Conservation (phyloP, 768 basidiomycete species). For the Cyathus striatus region DNA sequence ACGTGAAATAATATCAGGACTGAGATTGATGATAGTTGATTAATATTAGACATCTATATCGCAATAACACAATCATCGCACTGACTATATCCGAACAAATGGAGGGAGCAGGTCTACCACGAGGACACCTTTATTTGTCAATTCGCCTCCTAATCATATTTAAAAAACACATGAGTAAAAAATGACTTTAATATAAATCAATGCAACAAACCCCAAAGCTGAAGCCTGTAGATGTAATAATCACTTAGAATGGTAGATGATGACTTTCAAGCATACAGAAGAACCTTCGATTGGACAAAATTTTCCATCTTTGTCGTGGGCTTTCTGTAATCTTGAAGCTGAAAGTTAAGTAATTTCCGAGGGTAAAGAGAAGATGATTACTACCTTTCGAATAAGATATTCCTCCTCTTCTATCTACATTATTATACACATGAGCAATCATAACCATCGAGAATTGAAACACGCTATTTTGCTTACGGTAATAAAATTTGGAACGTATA, state of each 20-base stretch:
- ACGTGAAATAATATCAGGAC: conserved; percentile 73
- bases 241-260: background rate
- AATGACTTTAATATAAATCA: too few relatives aligned
- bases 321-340: conserved; percentile 62
- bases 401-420: conserved; percentile 61
- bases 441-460: background rate
- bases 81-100: conserved; percentile 68
- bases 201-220: conserved; percentile 58
- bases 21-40: conserved; percentile 19
- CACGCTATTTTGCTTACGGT: conserved; percentile 29
- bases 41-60: conserved; percentile 2
- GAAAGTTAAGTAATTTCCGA: conserved; percentile 3
- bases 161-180: too few relatives aligned
- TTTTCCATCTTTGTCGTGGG: conserved; percentile 82
- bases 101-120: conserved; percentile 65
- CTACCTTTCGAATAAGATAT: conserved; percentile 75
- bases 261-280: conserved; percentile 14
- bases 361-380: conserved; percentile 7
- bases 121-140: conserved; percentile 63
- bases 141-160: conserved; percentile 57
- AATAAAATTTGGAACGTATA: conserved; percentile 78
- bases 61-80: conserved; percentile 2
- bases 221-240: conserved; percentile 44
- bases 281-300: conserved; percentile 63
- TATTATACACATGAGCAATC: conserved; percentile 5